phyloP scores from a whole-genome alignment of 2,329 filamentous ascomycete genomes.

The Hypoxylon sp. region DNA sequence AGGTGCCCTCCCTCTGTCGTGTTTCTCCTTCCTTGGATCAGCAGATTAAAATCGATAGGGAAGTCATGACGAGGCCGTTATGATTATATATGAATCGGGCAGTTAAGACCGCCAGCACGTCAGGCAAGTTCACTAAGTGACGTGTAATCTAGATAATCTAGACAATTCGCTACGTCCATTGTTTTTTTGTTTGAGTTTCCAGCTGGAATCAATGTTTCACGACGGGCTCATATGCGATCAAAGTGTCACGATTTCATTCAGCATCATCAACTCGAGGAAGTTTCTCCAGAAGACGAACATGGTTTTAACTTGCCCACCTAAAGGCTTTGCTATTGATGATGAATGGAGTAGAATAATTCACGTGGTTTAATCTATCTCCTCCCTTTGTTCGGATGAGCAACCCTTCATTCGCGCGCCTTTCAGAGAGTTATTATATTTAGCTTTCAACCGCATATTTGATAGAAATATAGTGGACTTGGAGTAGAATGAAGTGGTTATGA shows the following conservation, averaged over 20 bases:
- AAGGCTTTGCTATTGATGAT: conserved; percentile 1
- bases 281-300: neutral
- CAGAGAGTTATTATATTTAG: neutral
- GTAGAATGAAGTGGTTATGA: neutral
- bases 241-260: conserved; percentile 15
- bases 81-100: conserved; percentile 13
- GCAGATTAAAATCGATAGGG: neutral
- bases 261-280: neutral
- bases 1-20: conserved; percentile 5
- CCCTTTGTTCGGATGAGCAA: neutral
- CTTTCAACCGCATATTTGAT: conserved; percentile 6
- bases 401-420: neutral
- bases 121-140: conserved; percentile 21
- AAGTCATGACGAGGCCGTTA: conserved; percentile 14
- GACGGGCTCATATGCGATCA: conserved; percentile 16
- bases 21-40: conserved; percentile 20
- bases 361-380: conserved; percentile 6
- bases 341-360: neutral
- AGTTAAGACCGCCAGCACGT: conserved; percentile 22
- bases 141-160: conserved; percentile 10
- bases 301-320: neutral
- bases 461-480: neutral
- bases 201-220: conserved; percentile 20
- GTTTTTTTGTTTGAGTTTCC: conserved; percentile 10
- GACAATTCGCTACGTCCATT: conserved; percentile 6